Evolutionary conservation across 257 asterid species (phyloP).

Genomic region (Anisodus acutangulus): DNA sequence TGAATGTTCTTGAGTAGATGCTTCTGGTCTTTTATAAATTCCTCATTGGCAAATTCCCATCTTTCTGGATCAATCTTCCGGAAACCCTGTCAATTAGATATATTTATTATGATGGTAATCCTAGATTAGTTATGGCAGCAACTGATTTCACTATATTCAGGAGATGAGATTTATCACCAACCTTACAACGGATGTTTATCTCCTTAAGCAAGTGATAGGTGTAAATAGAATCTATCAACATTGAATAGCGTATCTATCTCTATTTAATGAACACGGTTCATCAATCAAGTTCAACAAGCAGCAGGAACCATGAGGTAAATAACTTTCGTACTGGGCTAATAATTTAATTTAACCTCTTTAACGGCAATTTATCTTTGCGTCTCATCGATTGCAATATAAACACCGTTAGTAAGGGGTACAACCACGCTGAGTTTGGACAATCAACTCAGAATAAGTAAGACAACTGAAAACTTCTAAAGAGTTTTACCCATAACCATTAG

Average conservation of each 20-base stretch:
- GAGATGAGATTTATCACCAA: too few relatives aligned
- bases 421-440: neutral
- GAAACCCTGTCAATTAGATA: constrained; percentile 65
- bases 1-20: constrained; percentile 88
- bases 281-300: neutral
- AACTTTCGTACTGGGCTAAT: neutral
- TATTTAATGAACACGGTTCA: neutral
- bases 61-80: constrained; percentile 93
- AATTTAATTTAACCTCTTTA: neutral
- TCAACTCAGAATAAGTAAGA: neutral
- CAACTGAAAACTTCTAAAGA: neutral
- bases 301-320: neutral
- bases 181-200: too few relatives aligned
- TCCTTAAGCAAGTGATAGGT: too few relatives aligned
- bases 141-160: neutral
- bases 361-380: neutral
- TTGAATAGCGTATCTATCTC: neutral
- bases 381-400: neutral
- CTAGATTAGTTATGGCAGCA: neutral
- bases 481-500: neutral
- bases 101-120: neutral
- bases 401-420: neutral
- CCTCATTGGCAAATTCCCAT: constrained; percentile 96
- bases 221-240: too few relatives aligned
- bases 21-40: constrained; percentile 81